These are phyloP conservation scores for Prinsepia uniflora DNA, from an alignment of 306 rosid species.

Conservation along the genomic window DNA sequence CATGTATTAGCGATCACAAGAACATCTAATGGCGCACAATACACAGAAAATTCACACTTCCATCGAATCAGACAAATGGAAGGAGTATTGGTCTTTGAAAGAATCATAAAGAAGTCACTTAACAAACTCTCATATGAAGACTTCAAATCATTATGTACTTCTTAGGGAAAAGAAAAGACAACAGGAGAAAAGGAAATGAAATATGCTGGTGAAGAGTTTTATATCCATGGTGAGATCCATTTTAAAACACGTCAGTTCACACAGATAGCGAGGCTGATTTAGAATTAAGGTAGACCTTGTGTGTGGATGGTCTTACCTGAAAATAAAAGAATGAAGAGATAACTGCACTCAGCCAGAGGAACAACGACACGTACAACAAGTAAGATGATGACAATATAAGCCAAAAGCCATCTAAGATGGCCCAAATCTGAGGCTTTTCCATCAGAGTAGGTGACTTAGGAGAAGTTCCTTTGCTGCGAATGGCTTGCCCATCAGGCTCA, in stretches of 20 bases:
- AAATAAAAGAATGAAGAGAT: slow-evolving; percentile 93
- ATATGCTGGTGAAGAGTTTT: not conserved
- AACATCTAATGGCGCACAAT: not conserved
- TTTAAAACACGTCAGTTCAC: not conserved
- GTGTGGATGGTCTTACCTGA: slow-evolving; percentile 50
- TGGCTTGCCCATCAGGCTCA: slow-evolving; percentile 35
- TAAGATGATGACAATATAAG: slow-evolving; percentile 84
- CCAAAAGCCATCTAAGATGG: slow-evolving; percentile 78
- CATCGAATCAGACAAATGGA: not conserved
- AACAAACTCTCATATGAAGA: not conserved
- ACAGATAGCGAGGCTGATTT: not conserved
- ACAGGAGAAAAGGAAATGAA: not conserved
- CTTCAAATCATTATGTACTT: not conserved
- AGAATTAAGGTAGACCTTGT: slow-evolving; percentile 4
- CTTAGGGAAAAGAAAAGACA: not conserved
- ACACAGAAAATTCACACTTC: not conserved
- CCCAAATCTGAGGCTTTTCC: slow-evolving; percentile 60
- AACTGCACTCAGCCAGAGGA: slow-evolving; percentile 91
- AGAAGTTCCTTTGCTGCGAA: slow-evolving; percentile 38
- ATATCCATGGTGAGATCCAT: not conserved
- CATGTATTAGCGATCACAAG: too few species aligned
- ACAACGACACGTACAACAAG: slow-evolving; percentile 64
- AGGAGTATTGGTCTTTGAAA: not conserved
- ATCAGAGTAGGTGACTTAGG: slow-evolving; percentile 42
- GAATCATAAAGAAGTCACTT: not conserved